phyloP scores from a whole-genome alignment of 805 yeast species.

The Zygoascus bituminiphila region DNA sequence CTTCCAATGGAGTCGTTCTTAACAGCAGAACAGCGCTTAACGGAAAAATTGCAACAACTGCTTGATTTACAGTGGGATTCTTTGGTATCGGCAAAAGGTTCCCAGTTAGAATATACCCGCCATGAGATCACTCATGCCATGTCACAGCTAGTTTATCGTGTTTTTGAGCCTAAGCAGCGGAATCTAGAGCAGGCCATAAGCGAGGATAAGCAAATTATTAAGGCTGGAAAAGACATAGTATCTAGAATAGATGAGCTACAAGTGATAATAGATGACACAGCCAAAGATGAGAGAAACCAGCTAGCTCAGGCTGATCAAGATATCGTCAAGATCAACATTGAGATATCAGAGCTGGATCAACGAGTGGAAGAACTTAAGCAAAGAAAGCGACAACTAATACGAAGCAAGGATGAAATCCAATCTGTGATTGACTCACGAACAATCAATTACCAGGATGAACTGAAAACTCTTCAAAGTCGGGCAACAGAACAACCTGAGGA shows the following conservation, averaged over 20 bases:
- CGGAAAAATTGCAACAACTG: slow-evolving; percentile 9
- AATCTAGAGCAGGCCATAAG: slow-evolving; percentile 6
- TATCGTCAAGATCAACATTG: slow-evolving; percentile 8
- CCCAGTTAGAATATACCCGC: slow-evolving; percentile 10
- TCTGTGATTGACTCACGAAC: slow-evolving; percentile 8
- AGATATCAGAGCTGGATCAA: slow-evolving; percentile 16
- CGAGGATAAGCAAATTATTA: slow-evolving; percentile 6
- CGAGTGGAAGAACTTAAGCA: slow-evolving; percentile 9
- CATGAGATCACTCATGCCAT: slow-evolving; percentile 13
- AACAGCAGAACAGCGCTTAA: background rate
- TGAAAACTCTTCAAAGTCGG: slow-evolving; percentile 5
- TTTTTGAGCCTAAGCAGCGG: slow-evolving; percentile 10
- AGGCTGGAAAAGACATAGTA: slow-evolving; percentile 1
- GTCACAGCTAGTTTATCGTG: slow-evolving; percentile 8
- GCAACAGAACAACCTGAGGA: slow-evolving; percentile 8
- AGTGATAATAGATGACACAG: background rate
- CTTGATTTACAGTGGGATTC: slow-evolving; percentile 19
- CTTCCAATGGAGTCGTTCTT: background rate
- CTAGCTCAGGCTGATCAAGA: slow-evolving; percentile 10
- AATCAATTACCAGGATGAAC: slow-evolving; percentile 12
- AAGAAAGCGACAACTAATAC: slow-evolving; percentile 8
- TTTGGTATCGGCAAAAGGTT: slow-evolving; percentile 9
- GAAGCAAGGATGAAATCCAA: slow-evolving; percentile 2
- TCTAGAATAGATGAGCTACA: slow-evolving; percentile 4
- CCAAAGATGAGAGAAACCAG: slow-evolving; percentile 2